These are phyloP conservation scores for Quercus dentata DNA, from an alignment of 306 rosid genomes.

Conservation along the genomic window DNA sequence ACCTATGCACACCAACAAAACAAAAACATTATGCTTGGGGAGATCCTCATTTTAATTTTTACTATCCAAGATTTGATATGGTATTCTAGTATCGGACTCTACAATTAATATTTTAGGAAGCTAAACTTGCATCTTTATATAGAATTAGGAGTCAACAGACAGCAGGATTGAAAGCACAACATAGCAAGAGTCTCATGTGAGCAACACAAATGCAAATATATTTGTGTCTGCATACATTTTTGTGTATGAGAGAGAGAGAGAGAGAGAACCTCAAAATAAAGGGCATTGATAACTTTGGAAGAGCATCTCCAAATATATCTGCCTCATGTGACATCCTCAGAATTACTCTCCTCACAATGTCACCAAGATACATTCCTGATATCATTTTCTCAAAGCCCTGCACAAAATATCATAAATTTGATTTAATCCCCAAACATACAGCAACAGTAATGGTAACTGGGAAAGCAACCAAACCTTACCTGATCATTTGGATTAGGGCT, in stretches of 20 bases:
- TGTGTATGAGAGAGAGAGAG: neutral
- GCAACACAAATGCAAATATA: neutral
- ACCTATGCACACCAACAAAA: neutral
- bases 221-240: neutral
- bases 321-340: conserved; percentile 73
- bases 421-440: conserved; percentile 10
- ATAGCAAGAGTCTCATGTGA: neutral
- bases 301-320: conserved; percentile 61
- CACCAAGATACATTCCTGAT: conserved; percentile 96
- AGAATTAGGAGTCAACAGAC: neutral
- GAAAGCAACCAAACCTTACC: conserved; percentile 35
- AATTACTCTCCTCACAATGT: conserved; percentile 84
- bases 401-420: conserved; percentile 22
- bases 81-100: neutral
- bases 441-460: conserved; percentile 4
- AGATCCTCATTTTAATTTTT: neutral
- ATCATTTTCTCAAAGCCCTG: conserved; percentile 98
- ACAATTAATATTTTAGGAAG: neutral
- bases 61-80: neutral
- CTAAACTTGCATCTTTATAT: neutral
- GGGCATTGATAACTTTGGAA: conserved; percentile 56
- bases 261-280: conserved; percentile 62
- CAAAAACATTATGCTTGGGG: neutral
- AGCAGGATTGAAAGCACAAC: neutral
- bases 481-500: conserved; percentile 95